Percentiles rank a stretch among this genome's conserved stretches.
These are phyloP conservation scores for Linanthus parryae DNA, from an alignment of 148 eudicot species.

Conservation along the genomic window DNA sequence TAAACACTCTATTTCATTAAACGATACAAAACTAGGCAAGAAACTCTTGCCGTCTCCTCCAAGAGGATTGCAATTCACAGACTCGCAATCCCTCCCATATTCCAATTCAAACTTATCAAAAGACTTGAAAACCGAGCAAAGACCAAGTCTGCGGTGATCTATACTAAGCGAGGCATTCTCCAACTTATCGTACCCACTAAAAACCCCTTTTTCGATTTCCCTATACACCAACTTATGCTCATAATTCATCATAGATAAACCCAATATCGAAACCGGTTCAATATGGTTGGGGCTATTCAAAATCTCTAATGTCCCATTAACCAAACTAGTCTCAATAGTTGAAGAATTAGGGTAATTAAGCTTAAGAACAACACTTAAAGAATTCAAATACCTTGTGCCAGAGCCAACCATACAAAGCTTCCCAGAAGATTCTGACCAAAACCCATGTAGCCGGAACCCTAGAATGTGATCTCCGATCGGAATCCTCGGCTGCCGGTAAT, in stretches of 20 bases:
- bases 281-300: constrained; percentile 20
- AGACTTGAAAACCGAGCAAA: constrained; percentile 22
- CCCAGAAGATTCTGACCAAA: constrained; percentile 53
- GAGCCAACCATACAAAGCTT: constrained; percentile 76
- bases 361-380: constrained; percentile 48
- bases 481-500: constrained; percentile 29
- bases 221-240: constrained; percentile 35
- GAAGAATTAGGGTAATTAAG: constrained; percentile 50
- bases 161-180: constrained; percentile 17
- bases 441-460: constrained; percentile 44
- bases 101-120: constrained; percentile 40
- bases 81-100: constrained; percentile 41
- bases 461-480: constrained; percentile 5
- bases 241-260: constrained; percentile 51
- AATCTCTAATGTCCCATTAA: constrained; percentile 48
- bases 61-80: constrained; percentile 45
- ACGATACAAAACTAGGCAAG: constrained; percentile 49
- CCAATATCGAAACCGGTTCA: constrained; percentile 42
- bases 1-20: constrained; percentile 55
- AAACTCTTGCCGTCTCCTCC: constrained; percentile 33
- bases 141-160: constrained; percentile 3
- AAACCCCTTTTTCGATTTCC: constrained; percentile 23
- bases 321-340: constrained; percentile 41
- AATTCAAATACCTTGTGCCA: constrained; percentile 14
- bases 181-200: constrained; percentile 16